Evolutionary conservation across 176 grass and related monocot species (phyloP), one percentile per base, ranked within the genome.

Genomic region (Panicum miliaceum): DNA sequence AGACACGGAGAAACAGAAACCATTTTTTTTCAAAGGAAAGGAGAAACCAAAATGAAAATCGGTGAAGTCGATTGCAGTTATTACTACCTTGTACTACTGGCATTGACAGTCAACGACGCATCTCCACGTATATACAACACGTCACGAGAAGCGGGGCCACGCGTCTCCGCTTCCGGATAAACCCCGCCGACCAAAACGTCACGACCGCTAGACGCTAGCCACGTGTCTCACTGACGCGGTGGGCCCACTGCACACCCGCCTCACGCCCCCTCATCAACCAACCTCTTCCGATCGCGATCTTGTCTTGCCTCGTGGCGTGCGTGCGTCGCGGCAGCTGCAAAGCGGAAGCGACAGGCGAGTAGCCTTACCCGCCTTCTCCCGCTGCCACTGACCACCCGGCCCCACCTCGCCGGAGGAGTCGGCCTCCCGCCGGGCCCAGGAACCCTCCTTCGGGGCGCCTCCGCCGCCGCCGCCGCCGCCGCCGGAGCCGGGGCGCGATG

Each of bases 131-230:
- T 19, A 20, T 53, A 18, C 51, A 20, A 18, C 51, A 53, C 51
- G 51, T 53, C 51, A 53, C 16, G 16, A 5, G 16, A 20, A 8
- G 4, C 12, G 53, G 54, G 41, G 35, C 23, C 83, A 79, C 76
- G 20, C 62, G 25, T 58, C 8, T n/a, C 25, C 36, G 3, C 50
- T 76, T 76, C 70, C 8, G 26, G 60, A 68, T 82, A 76, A 15
- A 25, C 48, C 46, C 59, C 8, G 69, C 77, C 85, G 85, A 81
- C 85, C 69, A 56, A 18, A 53, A 15, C 84, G 68, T 56, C 76
- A 80, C 45, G 15, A 40, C 19, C 0, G 19, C n/a, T n/a, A n/a
- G n/a, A n/a, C 0, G 12, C 16, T n/a, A n/a, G n/a, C 85, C 77
- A 80, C 76, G 45, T 54, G 34, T 0, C 0, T 8, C 62, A 60